These are phyloP conservation scores for Talaromyces trachyspermus DNA, from an alignment of 495 filamentous ascomycete species.

Conservation along the genomic window DNA sequence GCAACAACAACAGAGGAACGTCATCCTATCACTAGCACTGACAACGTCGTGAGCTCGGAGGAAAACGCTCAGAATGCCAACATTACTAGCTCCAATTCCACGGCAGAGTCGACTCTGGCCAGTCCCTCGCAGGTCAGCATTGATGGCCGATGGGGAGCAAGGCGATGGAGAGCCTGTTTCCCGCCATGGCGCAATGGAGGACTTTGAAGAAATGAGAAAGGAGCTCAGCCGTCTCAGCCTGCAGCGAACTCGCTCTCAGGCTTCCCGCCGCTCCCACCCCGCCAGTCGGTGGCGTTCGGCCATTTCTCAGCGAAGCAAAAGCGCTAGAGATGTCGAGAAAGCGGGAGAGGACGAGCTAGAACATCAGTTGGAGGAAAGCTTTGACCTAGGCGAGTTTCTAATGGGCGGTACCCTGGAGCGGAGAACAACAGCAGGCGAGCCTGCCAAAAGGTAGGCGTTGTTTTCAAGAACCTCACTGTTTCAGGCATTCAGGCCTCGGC, in stretches of 20 bases:
- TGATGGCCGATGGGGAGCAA: constrained; percentile 69
- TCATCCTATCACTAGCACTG: no score
- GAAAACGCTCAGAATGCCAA: no score
- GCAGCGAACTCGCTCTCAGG: constrained; percentile 34
- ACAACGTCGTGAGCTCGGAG: constrained; percentile 8
- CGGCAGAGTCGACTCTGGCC: constrained; percentile 14
- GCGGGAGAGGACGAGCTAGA: constrained; percentile 23
- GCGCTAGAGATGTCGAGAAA: constrained; percentile 33
- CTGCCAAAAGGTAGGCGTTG: constrained; percentile 78
- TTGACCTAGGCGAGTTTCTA: constrained; percentile 68
- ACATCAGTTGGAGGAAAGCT: constrained; percentile 48
- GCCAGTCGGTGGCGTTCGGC: constrained; percentile 5
- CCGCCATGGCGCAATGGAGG: constrained; percentile 57
- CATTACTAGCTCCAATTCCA: constrained; percentile 11
- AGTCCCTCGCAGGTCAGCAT: constrained; percentile 15
- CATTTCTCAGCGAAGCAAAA: constrained; percentile 22
- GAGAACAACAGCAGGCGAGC: constrained; percentile 54
- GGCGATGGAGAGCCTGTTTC: constrained; percentile 57
- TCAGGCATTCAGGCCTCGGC: constrained; percentile 62
- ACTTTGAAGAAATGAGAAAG: constrained; percentile 59
- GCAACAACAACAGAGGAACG: no score
- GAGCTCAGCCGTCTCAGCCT: constrained; percentile 55
- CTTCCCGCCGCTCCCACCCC: constrained; percentile 7
- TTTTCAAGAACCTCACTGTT: constrained; percentile 74
- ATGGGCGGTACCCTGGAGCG: constrained; percentile 76